Evolutionary conservation across 179 eudicot species (phyloP), one percentile per base, ranked within the genome.

Genomic region (Vitellaria paradoxa): DNA sequence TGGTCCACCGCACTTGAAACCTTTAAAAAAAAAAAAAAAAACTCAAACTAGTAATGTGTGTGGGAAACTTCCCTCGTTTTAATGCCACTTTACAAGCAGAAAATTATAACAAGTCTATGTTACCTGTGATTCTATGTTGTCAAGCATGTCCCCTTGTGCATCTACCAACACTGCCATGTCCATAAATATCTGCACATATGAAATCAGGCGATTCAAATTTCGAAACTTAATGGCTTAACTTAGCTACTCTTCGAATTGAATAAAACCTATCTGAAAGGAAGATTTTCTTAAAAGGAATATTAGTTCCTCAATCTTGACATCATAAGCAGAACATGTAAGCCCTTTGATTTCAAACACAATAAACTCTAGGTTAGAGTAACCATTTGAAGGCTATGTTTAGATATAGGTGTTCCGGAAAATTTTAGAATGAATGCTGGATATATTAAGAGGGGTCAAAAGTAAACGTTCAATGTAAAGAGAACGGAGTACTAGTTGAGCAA

Each of bases 81-180:
- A 18, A 40, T 10, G 11, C 56, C 9, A 15, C 56, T 40, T 40
- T 1, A 23, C 0, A 7, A 40, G 20, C 23, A 20, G 8, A 46
- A n/a, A 61, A 45, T 52, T 23, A 45, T 74, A 67, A 23, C 15
- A 17, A 20, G 76, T 76, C 52, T 21, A 24, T 14, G 70, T 78
- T 80, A 96, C 99, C 92, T 93, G 98, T 64, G 93, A 88, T 73
- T 96, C 99, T 56, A 96, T 96, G 83, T 96, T 96, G 87, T 96
- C 90, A 7, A 96, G 96, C 89, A 93, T 78, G 79, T 96, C 99
- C 68, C 98, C 99, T 82, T 96, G 99, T 61, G 96, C 94, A 68
- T 96, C 96, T 42, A 93, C 97, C 85, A 96, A 74, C 45, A 96
- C 97, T 6, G 98, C 97, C 96, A 96, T 90, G 84, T 96, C 99